Conservation (phyloP, 768 basidiomycete species). For the Amanita molliuscula region DNA sequence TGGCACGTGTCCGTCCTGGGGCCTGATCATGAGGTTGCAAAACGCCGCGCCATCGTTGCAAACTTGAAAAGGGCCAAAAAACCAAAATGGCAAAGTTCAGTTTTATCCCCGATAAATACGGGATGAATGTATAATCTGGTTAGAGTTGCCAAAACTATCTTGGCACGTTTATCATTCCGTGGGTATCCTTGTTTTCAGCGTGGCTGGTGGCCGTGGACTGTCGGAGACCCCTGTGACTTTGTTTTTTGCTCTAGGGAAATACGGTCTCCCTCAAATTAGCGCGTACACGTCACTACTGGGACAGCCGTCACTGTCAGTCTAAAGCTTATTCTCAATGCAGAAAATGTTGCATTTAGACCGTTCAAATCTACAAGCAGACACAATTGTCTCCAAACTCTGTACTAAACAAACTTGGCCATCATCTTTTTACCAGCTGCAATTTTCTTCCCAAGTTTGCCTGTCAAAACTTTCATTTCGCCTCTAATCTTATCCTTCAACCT, state of each 20-base stretch:
- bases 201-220: too few relatives aligned
- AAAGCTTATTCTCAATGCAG: background rate
- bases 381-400: background rate
- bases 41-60: background rate
- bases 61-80: too few relatives aligned
- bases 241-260: background rate
- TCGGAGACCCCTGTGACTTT: too few relatives aligned
- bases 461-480: constrained; percentile 8
- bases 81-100: background rate
- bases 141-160: too few relatives aligned
- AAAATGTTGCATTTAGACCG: background rate
- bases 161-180: too few relatives aligned
- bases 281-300: background rate
- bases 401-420: constrained; percentile 12
- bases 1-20: background rate
- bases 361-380: background rate
- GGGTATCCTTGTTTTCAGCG: too few relatives aligned
- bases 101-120: background rate
- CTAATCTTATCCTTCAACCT: constrained; percentile 7
- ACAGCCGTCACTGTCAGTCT: background rate
- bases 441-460: constrained; percentile 7
- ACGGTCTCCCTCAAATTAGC: background rate
- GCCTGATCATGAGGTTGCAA: background rate
- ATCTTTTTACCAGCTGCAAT: constrained; percentile 6
- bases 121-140: background rate